Evolutionary conservation across 257 asterid species (phyloP).

Genomic region (Salvia hispanica): DNA sequence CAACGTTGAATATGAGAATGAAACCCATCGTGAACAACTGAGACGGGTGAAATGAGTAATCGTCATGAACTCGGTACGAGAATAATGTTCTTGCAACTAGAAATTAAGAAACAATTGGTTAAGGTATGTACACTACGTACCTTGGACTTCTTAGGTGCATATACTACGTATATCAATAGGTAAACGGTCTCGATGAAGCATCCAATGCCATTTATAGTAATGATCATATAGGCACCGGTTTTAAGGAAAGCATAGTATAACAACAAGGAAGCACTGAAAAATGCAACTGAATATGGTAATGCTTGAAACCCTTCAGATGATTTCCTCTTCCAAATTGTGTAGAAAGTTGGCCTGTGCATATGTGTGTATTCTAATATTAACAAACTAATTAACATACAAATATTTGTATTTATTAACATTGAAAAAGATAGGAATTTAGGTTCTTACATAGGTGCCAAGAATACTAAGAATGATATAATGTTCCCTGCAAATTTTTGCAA

Average conservation of each 20-base stretch:
- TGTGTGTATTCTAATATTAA: neutral
- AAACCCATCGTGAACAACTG: conserved; percentile 49
- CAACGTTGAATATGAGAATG: conserved; percentile 46
- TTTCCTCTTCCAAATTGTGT: conserved; percentile 59
- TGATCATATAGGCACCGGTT: conserved; percentile 54
- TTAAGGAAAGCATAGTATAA: conserved; percentile 63
- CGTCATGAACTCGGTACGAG: too few species aligned
- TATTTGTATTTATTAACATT: neutral
- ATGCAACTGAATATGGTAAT: conserved; percentile 63
- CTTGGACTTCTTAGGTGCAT: conserved; percentile 53
- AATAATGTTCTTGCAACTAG: too few species aligned
- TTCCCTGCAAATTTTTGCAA: conserved; percentile 48
- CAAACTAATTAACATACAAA: neutral
- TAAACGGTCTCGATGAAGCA: conserved; percentile 51
- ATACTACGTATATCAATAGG: conserved; percentile 44
- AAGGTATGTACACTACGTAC: conserved; percentile 14
- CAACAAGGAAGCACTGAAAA: conserved; percentile 62
- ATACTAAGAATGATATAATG: conserved; percentile 59
- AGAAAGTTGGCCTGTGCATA: conserved; percentile 58
- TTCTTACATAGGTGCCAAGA: conserved; percentile 69
- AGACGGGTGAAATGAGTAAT: neutral
- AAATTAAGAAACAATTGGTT: neutral
- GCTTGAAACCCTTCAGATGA: conserved; percentile 66
- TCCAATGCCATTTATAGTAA: conserved; percentile 60
- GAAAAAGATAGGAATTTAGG: neutral